Percentiles rank a stretch among this genome's conserved stretches.
Conservation (phyloP, 2,329 filamentous ascomycete genomes). For the Pseudocercospora musae region DNA sequence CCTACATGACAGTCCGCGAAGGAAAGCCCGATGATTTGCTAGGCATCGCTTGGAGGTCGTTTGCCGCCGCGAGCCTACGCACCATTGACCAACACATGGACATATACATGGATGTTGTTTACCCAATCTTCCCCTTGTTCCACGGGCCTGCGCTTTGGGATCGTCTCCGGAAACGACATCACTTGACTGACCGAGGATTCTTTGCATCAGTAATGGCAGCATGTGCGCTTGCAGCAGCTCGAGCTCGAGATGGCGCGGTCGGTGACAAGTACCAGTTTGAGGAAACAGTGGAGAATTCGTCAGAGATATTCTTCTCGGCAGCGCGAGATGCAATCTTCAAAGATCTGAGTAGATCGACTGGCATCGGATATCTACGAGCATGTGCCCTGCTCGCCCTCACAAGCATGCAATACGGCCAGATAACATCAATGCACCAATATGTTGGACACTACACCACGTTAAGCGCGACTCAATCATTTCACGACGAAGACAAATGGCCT, state of each 20-base stretch:
- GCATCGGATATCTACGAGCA: constrained; percentile 45
- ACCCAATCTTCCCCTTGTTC: constrained; percentile 54
- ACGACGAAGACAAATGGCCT: constrained; percentile 55
- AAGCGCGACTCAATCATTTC: constrained; percentile 48
- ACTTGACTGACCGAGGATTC: constrained; percentile 43
- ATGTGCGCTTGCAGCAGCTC: constrained; percentile 49
- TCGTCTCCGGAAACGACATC: constrained; percentile 43
- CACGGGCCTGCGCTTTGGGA: constrained; percentile 46
- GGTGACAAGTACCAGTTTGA: constrained; percentile 31
- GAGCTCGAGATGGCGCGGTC: constrained; percentile 51
- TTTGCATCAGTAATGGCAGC: constrained; percentile 53
- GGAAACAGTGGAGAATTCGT: constrained; percentile 28
- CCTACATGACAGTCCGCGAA: constrained; percentile 25
- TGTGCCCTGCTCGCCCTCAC: constrained; percentile 51
- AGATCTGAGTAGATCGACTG: constrained; percentile 37
- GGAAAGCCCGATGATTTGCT: constrained; percentile 26
- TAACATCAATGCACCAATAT: constrained; percentile 50
- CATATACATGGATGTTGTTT: constrained; percentile 54
- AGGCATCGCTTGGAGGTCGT: constrained; percentile 41
- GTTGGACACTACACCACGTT: constrained; percentile 52
- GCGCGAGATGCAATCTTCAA: constrained; percentile 41
- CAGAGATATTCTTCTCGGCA: constrained; percentile 46
- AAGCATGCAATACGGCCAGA: constrained; percentile 52
- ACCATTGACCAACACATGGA: constrained; percentile 43
- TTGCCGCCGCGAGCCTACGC: constrained; percentile 39